Percentiles rank a stretch among this genome's conserved stretches.
Conservation (phyloP, 2,329 filamentous ascomycete species). For the Colletotrichum lentis region DNA sequence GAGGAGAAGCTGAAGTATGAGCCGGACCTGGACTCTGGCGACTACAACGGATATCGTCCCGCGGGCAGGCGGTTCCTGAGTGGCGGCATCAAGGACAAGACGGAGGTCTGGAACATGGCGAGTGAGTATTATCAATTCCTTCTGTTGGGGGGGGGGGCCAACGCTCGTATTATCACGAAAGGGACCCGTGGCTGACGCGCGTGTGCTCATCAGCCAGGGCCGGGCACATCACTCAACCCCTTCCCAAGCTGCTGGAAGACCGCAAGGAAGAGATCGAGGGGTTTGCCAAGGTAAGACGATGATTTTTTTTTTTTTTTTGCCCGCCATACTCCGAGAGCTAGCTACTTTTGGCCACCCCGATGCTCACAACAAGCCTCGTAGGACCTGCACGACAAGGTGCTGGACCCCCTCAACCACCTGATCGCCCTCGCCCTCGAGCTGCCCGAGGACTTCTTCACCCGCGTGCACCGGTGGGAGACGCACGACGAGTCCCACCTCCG, state of each 20-base stretch:
- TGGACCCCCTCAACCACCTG: conserved; percentile 64
- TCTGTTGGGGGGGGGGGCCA: no score
- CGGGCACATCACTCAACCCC: conserved; percentile 45
- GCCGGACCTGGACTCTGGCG: conserved; percentile 57
- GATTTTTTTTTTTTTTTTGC: no score
- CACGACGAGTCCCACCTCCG: conserved; percentile 68
- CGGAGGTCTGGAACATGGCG: conserved; percentile 51
- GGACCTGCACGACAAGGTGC: conserved; percentile 60
- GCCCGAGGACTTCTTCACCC: conserved; percentile 64
- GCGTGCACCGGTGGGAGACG: conserved; percentile 63
- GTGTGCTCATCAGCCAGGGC: conserved; percentile 40
- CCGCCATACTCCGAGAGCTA: background rate
- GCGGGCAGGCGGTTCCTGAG: conserved; percentile 50
- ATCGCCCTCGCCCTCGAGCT: conserved; percentile 69
- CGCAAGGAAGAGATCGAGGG: conserved; percentile 63
- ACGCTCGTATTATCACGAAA: background rate
- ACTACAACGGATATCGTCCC: conserved; percentile 66
- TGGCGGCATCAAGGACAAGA: conserved; percentile 52
- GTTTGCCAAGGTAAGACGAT: conserved; percentile 55
- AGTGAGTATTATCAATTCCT: conserved; percentile 44
- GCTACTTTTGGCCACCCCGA: background rate
- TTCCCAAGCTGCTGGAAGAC: conserved; percentile 56
- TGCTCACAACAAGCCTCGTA: background rate
- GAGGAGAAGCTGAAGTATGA: conserved; percentile 68
- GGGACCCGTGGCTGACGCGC: background rate